Base-by-base conservation (phyloP, 2,329 filamentous ascomycete species). In the Xylaria sp. region DNA sequence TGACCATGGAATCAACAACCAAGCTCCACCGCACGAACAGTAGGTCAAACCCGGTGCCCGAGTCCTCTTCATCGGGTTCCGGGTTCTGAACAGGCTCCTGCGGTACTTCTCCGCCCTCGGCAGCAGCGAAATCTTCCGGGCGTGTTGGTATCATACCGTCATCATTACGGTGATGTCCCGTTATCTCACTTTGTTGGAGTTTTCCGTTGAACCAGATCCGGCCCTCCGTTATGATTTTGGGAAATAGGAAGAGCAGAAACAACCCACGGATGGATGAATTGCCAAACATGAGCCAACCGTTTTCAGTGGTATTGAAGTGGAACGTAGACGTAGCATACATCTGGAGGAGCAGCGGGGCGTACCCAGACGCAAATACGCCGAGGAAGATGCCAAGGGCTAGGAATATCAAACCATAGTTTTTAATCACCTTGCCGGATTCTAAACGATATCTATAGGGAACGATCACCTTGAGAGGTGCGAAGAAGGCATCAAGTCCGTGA, bases 21-120 rank as follows among this genome's bases (percentile, higher is more conserved):
- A 93, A 80, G 68, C 88, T 91, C 81, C 87, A 91, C 2, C 88
- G 84, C 3, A 91, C 82, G 73, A 92, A 93, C 42, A 89, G 83
- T 1, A 93, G 82, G 68, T 93, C 91, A 73, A 93, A 93, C 0
- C 72, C 73, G 10, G 73, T 76, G 0, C 74, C 75, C 10, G 72
- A 73, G 48, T 75, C 74, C 59, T 77, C 76, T 54, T 78, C 76
- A 42, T 77, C 74, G 2, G 28, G 48, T 48, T 75, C 72, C 4
- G 73, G 74, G 13, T 64, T 51, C 31, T 68, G 71, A 17, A 73
- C 65, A 13, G 75, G 76, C 48, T 77, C 74, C 57, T 77, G 74
- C 0, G 74, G 73, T 10, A 75, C 74, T 60, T 74, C 73, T 48
- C 72, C 72, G n/a, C 70, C 72, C 48, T 74, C 73, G 7, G 64